Percentiles rank a stretch among this genome's conserved stretches.
Evolutionary conservation across 2,329 filamentous ascomycete genomes (phyloP).

Genomic region (Tricladium varicosporioides): DNA sequence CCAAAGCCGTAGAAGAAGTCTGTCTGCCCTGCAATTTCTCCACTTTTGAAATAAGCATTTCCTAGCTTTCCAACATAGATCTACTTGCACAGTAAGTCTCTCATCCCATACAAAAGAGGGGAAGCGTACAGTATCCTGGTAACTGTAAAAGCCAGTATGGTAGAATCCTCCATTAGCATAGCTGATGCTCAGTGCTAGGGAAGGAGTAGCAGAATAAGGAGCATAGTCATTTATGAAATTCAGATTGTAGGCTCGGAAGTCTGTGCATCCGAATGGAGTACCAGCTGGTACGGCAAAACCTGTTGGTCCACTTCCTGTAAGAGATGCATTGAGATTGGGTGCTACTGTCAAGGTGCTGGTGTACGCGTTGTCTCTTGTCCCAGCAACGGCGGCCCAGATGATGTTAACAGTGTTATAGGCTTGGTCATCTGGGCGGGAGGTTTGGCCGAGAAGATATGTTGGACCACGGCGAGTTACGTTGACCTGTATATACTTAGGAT

Average conservation of each 20-base stretch:
- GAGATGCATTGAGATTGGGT: conserved; percentile 59
- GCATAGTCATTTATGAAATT: conserved; percentile 61
- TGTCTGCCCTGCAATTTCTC: conserved; percentile 61
- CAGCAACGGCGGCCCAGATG: conserved; percentile 56
- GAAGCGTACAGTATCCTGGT: conserved; percentile 59
- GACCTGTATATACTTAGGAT: conserved; percentile 54
- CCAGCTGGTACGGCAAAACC: conserved; percentile 57
- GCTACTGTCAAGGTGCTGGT: conserved; percentile 62
- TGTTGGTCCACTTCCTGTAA: conserved; percentile 60
- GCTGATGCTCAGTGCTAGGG: conserved; percentile 58
- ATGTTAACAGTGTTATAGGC: conserved; percentile 50
- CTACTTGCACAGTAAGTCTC: conserved; percentile 28
- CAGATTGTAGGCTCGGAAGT: conserved; percentile 67
- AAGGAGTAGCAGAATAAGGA: conserved; percentile 49
- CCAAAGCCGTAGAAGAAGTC: conserved; percentile 67
- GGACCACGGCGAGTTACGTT: conserved; percentile 63
- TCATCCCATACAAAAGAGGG: not conserved
- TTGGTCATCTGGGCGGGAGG: conserved; percentile 22
- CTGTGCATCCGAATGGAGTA: conserved; percentile 60
- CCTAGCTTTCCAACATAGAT: conserved; percentile 65
- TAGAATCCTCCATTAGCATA: conserved; percentile 68
- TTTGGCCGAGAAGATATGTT: conserved; percentile 58
- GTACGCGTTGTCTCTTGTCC: conserved; percentile 56
- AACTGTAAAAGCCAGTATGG: conserved; percentile 63
- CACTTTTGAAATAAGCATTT: conserved; percentile 62